These are phyloP conservation scores for Mycena latifolia DNA, from an alignment of 768 basidiomycete genomes.

Conservation along the genomic window DNA sequence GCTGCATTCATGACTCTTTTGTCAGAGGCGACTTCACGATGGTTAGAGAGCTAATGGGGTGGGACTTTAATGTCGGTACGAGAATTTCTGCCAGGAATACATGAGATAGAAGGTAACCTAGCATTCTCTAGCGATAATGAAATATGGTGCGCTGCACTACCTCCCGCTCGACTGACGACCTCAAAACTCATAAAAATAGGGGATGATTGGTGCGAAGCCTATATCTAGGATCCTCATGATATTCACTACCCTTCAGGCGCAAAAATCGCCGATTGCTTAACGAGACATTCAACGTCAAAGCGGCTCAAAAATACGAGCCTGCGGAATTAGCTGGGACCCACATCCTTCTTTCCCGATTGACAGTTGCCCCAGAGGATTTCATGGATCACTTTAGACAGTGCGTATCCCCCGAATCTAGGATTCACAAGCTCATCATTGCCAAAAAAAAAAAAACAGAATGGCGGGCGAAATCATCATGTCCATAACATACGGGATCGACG, in stretches of 20 bases:
- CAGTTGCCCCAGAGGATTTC: conserved; percentile 48
- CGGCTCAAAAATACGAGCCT: conserved; percentile 41
- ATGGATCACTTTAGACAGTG: conserved; percentile 43
- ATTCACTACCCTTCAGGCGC: conserved; percentile 40
- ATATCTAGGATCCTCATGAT: neutral
- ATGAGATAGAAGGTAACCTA: too few relatives aligned
- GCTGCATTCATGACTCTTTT: too few relatives aligned
- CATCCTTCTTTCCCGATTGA: conserved; percentile 44
- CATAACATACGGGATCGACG: neutral
- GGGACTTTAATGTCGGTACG: conserved; percentile 37
- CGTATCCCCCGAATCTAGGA: conserved; percentile 15
- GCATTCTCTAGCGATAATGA: conserved; percentile 43
- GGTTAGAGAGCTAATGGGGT: conserved; percentile 10
- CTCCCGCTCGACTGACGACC: conserved; percentile 3
- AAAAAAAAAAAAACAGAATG: neutral
- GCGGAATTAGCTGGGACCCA: conserved; percentile 43
- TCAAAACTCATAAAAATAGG: conserved; percentile 15
- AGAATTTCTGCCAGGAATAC: too few relatives aligned
- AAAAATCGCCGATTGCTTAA: conserved; percentile 47
- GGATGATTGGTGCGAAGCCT: conserved; percentile 30
- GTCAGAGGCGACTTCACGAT: neutral
- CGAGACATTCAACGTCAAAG: conserved; percentile 45
- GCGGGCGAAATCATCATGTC: neutral
- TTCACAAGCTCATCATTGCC: conserved; percentile 21
- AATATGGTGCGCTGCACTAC: conserved; percentile 39